Conservation (phyloP, 2,329 filamentous ascomycete species). For the Ascochyta rabiei region DNA sequence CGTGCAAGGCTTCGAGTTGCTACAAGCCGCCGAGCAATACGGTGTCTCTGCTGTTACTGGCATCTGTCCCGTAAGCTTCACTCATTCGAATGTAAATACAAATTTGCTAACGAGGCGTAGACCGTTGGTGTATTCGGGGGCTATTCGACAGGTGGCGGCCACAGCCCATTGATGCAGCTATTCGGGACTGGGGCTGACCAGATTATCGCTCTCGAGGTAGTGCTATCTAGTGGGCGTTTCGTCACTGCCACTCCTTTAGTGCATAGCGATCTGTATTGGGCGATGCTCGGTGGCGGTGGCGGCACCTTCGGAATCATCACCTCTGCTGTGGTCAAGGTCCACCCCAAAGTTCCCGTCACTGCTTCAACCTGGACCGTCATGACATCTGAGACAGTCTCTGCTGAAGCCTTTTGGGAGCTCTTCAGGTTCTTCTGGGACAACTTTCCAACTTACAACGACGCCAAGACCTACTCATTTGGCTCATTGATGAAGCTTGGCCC, state of each 20-base stretch:
- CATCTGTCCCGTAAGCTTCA: conserved; percentile 44
- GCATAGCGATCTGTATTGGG: conserved; percentile 49
- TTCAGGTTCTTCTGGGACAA: conserved; percentile 30
- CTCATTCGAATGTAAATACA: no score
- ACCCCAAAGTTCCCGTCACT: conserved; percentile 39
- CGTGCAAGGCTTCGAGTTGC: conserved; percentile 40
- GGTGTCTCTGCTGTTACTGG: conserved; percentile 35
- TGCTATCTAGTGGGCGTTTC: conserved; percentile 35
- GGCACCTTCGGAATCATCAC: conserved; percentile 45
- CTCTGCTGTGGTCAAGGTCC: conserved; percentile 41
- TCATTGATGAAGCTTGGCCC: conserved; percentile 31
- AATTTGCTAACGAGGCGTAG: background rate
- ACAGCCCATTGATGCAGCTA: conserved; percentile 58
- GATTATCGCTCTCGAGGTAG: conserved; percentile 46
- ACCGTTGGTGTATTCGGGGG: conserved; percentile 59
- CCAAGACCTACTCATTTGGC: conserved; percentile 40
- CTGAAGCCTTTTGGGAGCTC: conserved; percentile 39
- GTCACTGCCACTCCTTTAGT: conserved; percentile 34
- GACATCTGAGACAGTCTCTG: conserved; percentile 36
- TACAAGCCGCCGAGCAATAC: conserved; percentile 37
- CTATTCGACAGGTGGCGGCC: conserved; percentile 57
- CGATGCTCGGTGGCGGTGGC: conserved; percentile 47
- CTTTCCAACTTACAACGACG: conserved; percentile 32
- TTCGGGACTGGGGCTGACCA: conserved; percentile 49
- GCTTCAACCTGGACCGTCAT: conserved; percentile 40